phyloP scores from a whole-genome alignment of 148 eudicot genomes.

The Arctostaphylos glauca region DNA sequence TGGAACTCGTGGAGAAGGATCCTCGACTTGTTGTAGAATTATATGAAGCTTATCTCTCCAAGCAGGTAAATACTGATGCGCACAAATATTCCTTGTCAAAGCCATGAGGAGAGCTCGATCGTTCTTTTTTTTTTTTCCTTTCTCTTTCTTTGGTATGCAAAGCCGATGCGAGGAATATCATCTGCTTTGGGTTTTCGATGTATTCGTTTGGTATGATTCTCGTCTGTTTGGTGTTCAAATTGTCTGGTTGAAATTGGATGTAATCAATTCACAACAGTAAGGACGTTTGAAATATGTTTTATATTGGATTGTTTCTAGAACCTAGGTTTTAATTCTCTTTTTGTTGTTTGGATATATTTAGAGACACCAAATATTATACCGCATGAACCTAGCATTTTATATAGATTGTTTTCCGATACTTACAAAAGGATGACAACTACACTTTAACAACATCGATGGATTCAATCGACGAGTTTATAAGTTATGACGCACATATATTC shows the following conservation, averaged over 20 bases:
- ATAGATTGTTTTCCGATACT: too few relatives aligned
- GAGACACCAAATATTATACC: too few relatives aligned
- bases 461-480: too few relatives aligned
- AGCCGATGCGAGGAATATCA: not conserved
- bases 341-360: too few relatives aligned
- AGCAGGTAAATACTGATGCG: slow-evolving; percentile 74
- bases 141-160: not conserved
- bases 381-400: too few relatives aligned
- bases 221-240: not conserved
- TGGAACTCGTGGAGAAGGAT: slow-evolving; percentile 75
- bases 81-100: slow-evolving; percentile 21
- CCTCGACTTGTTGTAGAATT: slow-evolving; percentile 74
- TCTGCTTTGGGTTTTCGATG: not conserved
- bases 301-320: too few relatives aligned
- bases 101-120: not conserved
- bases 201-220: not conserved
- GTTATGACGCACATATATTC: too few relatives aligned
- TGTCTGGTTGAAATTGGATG: slow-evolving; percentile 13
- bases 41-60: slow-evolving; percentile 72
- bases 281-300: too few relatives aligned
- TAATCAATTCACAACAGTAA: too few relatives aligned
- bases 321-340: too few relatives aligned
- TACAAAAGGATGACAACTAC: too few relatives aligned
- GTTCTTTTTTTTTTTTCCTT: not conserved
- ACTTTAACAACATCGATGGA: too few relatives aligned